A percentile compares a stretch with the other conserved stretches of the same genome.
phyloP scores from a whole-genome alignment of 2,329 filamentous ascomycete species.

The Huntiella savannae region DNA sequence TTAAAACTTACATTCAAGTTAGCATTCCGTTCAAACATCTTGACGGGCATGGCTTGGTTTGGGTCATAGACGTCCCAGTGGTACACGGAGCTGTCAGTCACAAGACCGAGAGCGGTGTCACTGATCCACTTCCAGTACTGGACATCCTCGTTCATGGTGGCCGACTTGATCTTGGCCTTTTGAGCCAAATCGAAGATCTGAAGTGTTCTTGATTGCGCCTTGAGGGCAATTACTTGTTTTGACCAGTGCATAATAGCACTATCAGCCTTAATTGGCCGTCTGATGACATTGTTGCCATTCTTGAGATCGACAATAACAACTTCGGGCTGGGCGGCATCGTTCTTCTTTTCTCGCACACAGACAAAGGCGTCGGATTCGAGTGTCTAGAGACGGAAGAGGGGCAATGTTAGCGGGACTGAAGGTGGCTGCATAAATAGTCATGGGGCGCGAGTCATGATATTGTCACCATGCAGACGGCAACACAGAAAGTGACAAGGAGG shows the following conservation, averaged over 20 bases:
- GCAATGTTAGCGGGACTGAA: background rate
- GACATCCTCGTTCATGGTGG: slow-evolving; percentile 91
- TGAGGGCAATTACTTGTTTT: slow-evolving; percentile 88
- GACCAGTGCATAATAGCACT: slow-evolving; percentile 99
- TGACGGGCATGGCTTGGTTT: slow-evolving; percentile 58
- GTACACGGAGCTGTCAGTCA: slow-evolving; percentile 80
- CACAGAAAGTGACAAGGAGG: background rate
- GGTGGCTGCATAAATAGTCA: background rate
- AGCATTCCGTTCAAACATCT: slow-evolving; percentile 85
- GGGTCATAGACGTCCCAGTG: slow-evolving; percentile 96
- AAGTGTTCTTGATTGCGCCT: slow-evolving; percentile 80
- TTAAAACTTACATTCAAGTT: slow-evolving; percentile 55
- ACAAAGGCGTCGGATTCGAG: slow-evolving; percentile 95
- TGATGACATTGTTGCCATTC: slow-evolving; percentile 88
- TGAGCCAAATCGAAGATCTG: slow-evolving; percentile 92
- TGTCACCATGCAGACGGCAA: background rate
- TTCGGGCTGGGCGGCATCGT: slow-evolving; percentile 66
- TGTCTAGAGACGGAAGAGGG: slow-evolving; percentile 38
- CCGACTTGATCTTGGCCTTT: slow-evolving; percentile 92
- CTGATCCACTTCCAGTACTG: slow-evolving; percentile 99
- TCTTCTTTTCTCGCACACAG: slow-evolving; percentile 88
- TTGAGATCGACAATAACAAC: slow-evolving; percentile 97
- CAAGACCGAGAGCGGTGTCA: slow-evolving; percentile 68
- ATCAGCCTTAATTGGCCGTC: slow-evolving; percentile 92
- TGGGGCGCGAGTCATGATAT: background rate